These are phyloP conservation scores for Euphorbia lathyris DNA, from an alignment of 345 rosid genomes.

Conservation along the genomic window DNA sequence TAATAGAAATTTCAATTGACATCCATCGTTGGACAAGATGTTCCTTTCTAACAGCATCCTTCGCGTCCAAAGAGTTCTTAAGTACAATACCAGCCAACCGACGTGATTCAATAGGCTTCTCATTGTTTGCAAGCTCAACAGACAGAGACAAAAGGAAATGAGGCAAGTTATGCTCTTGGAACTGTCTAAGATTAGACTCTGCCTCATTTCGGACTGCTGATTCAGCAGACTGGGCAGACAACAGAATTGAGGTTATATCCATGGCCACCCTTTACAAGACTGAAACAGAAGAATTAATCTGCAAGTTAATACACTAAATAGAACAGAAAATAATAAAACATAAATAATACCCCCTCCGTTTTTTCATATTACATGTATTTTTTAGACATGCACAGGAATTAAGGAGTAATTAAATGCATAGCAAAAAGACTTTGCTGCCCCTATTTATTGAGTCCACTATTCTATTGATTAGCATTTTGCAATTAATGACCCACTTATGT, in stretches of 20 bases:
- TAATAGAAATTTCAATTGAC: conserved; percentile 49
- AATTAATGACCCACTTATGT: too few species aligned
- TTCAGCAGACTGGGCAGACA: conserved; percentile 83
- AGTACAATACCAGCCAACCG: conserved; percentile 87
- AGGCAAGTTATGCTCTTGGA: conserved; percentile 83
- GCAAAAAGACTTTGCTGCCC: too few species aligned
- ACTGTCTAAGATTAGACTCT: conserved; percentile 62
- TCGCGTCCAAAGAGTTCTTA: conserved; percentile 88
- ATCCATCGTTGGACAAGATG: conserved; percentile 76
- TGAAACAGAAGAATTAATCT: conserved; percentile 11
- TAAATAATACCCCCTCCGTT: too few species aligned
- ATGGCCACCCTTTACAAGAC: conserved; percentile 57
- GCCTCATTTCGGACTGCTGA: conserved; percentile 74
- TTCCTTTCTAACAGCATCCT: conserved; percentile 62
- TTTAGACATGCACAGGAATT: too few species aligned
- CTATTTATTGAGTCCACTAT: too few species aligned
- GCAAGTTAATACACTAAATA: not conserved
- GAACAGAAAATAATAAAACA: too few species aligned
- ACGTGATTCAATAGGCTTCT: conserved; percentile 77
- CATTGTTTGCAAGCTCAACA: conserved; percentile 73
- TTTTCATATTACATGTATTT: too few species aligned
- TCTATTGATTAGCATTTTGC: too few species aligned
- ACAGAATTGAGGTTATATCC: conserved; percentile 79
- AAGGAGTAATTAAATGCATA: too few species aligned
- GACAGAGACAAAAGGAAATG: conserved; percentile 66